Evolutionary conservation across 2,329 filamentous ascomycete genomes (phyloP), one percentile per base, ranked within the genome.

Genomic region (Alternaria sp.): DNA sequence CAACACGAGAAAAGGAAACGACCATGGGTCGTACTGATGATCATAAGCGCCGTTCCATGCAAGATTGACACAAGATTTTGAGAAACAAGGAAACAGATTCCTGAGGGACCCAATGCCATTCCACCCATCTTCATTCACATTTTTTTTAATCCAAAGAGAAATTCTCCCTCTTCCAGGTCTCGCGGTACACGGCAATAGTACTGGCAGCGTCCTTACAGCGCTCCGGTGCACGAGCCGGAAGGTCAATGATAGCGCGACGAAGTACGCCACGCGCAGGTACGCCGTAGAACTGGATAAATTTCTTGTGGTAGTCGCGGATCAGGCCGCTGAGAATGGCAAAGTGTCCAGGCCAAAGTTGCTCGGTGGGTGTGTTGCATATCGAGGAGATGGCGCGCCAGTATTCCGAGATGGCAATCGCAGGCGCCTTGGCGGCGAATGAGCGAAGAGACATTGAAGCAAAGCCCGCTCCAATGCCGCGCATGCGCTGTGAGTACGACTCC

Each of bases 391-490:
- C 85, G 38, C 84, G 85, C 95, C 95, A 99, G 82, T 95, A 98
- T 57, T 94, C 85, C 0, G 85, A 50, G 91, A 92, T 4, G 90
- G 93, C 79, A 87, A 95, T 0, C 90, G 93, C 96, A 22, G 75
- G 73, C 22, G 75, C 94, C 46, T 82, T 83, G 65, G 89, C 89
- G 40, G 84, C 82, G 2, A 89, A 87, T 65, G 87, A 90, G 49
- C 94, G 89, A 9, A 97, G 83, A 1, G 92, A 88, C 38, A 98
- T 84, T 1, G 94, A 88, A 0, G 93, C 92, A 74, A 91, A 99
- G 0, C 94, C 94, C 3, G 91, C 90, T 1, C 89, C 93, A 0
- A 97, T 83, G 0, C 93, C 94, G 4, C 88, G 89, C 90, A 97
- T 94, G 60, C 91, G 87, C 75, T 94, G 90, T 68, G 87, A 87